A percentile compares a stretch with the other conserved stretches of the same genome.
Evolutionary conservation across 106 monocot species (phyloP).

Genomic region (Phalaenopsis equestris): DNA sequence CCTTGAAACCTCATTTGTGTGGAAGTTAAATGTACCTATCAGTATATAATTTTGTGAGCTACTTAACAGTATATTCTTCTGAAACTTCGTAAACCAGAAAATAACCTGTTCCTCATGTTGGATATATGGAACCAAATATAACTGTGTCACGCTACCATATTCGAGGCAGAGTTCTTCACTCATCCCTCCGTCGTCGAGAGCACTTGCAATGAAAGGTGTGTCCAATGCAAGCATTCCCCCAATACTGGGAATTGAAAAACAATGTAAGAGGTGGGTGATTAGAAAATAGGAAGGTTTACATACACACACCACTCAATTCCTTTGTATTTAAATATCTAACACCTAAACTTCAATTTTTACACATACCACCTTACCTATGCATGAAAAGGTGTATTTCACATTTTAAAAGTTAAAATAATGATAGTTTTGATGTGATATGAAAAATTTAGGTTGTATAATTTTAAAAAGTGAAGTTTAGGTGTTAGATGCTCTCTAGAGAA

Average conservation of each 20-base stretch:
- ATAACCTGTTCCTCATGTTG: slow-evolving; percentile 81
- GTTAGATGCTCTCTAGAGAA: no score
- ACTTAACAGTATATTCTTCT: not conserved
- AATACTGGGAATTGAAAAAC: slow-evolving; percentile 40
- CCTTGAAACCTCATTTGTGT: slow-evolving; percentile 67
- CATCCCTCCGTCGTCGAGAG: slow-evolving; percentile 21
- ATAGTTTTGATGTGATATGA: no score
- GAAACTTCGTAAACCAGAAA: not conserved
- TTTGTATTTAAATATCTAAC: no score
- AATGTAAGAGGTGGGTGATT: slow-evolving; percentile 4
- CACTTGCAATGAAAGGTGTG: slow-evolving; percentile 58
- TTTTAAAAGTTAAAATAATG: no score
- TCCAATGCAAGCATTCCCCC: slow-evolving; percentile 98
- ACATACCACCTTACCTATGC: no score
- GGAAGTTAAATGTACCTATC: slow-evolving; percentile 60
- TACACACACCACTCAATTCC: no score
- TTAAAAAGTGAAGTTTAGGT: no score
- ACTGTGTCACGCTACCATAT: slow-evolving; percentile 88
- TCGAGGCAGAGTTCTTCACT: slow-evolving; percentile 71
- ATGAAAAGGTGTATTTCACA: no score
- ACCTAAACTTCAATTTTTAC: no score
- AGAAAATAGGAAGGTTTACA: not conserved
- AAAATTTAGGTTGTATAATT: no score
- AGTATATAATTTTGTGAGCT: slow-evolving; percentile 5
- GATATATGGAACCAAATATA: slow-evolving; percentile 78